Percentiles rank a stretch among this genome's conserved stretches.
Conservation (phyloP, 495 filamentous ascomycete genomes). For the Penicillium cinerascens region DNA sequence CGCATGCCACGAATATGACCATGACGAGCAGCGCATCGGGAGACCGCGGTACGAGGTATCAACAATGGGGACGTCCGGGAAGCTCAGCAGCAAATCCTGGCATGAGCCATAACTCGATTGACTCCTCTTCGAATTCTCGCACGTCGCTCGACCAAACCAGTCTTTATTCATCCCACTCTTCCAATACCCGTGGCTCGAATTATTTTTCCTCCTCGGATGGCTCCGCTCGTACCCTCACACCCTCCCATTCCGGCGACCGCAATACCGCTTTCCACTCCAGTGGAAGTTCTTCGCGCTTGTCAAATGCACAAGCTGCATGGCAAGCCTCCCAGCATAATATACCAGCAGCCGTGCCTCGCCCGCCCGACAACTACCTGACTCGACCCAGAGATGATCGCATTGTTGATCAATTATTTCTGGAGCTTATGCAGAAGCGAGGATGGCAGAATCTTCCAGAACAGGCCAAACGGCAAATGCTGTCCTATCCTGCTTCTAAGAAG, state of each 20-base stretch:
- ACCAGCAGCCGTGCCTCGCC: conserved; percentile 44
- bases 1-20: conserved; percentile 58
- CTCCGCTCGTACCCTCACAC: conserved; percentile 57
- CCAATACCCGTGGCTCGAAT: conserved; percentile 59
- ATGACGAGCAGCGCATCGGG: conserved; percentile 63
- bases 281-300: conserved; percentile 29
- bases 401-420: conserved; percentile 88
- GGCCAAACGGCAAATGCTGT: conserved; percentile 89
- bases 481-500: conserved; percentile 90
- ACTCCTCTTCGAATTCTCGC: conserved; percentile 67
- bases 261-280: conserved; percentile 23
- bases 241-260: conserved; percentile 43
- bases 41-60: conserved; percentile 62
- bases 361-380: conserved; percentile 54
- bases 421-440: conserved; percentile 94
- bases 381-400: conserved; percentile 78
- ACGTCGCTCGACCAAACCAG: conserved; percentile 68
- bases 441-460: conserved; percentile 97
- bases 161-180: conserved; percentile 58
- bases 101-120: conserved; percentile 62
- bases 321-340: conserved; percentile 41
- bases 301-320: conserved; percentile 31
- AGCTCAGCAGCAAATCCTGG: conserved; percentile 54
- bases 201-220: conserved; percentile 60
- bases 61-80: conserved; percentile 65